Base-by-base conservation (phyloP, 495 filamentous ascomycete species). In the Evernia prunastri region DNA sequence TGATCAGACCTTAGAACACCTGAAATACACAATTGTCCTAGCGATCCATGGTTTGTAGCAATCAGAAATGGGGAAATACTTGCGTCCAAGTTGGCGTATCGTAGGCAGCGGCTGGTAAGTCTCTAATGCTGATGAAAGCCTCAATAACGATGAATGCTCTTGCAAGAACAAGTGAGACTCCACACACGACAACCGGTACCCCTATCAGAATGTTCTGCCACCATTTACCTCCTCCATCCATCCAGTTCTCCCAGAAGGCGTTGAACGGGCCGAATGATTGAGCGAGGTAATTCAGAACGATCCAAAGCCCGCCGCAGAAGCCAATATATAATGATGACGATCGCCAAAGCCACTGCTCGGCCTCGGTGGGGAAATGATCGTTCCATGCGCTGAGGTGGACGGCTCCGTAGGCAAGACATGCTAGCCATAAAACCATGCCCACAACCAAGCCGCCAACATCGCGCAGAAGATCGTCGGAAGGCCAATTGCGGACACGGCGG, bases 111-210 rank as follows among this genome's bases (percentile, higher is more conserved):
- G 63, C 66, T 3, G 74, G 76, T n/a, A 76, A 64, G 9, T 64
- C 58, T 13, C 71, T 67, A 18, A 77, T 25, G n/a, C 66, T 68
- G 54, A 77, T 69, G 17, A 76, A 69, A 51, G 72, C 74, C 57
- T 78, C 73, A 15, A 72, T 59, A 12, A 78, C 64, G 0, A 77
- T 68, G 59, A 66, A 76, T 0, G 43, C 64, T 33, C 76, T 69
- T 49, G 47, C 56, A 9, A 69, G 17, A 35, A 63, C 45, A 51
- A 73, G 74, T 5, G 66, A 49, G 13, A 40, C 68, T 53, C 20
- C 65, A 63, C 27, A 67, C 43, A 49, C 69, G 18, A 18, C 60
- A 64, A 29, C 72, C 43, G 27, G 61, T 57, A 37, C 60, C 37
- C 17, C 63, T 25, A 65, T 53, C 2, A 60, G 29, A 3, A 65